These are phyloP conservation scores for Phytopythium montanum DNA, from an alignment of 352 stramenopile species.

Conservation along the genomic window DNA sequence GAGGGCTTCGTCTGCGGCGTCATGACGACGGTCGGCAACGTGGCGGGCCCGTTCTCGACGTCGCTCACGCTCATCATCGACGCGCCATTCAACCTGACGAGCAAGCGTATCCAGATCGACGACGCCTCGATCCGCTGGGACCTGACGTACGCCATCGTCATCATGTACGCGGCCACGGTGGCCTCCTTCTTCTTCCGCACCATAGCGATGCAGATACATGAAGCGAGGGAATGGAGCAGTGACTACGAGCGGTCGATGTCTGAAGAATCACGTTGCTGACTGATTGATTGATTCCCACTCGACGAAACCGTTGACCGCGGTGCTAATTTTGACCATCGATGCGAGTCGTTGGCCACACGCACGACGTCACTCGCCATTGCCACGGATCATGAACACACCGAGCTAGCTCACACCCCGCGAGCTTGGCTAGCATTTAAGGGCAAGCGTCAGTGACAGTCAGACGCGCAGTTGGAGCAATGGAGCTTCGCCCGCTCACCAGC, in stretches of 20 bases:
- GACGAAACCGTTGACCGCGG: background rate
- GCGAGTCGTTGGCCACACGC: background rate
- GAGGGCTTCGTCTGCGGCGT: conserved; percentile 59
- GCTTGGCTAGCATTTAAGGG: background rate
- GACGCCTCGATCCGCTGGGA: conserved; percentile 30
- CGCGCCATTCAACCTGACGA: conserved; percentile 33
- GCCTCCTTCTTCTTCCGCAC: conserved; percentile 36
- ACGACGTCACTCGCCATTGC: background rate
- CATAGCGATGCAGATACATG: background rate
- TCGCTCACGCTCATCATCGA: conserved; percentile 38
- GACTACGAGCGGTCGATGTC: background rate
- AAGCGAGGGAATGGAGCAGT: background rate
- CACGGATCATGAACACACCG: background rate
- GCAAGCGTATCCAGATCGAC: conserved; percentile 46
- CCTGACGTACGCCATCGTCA: conserved; percentile 42
- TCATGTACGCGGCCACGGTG: conserved; percentile 51
- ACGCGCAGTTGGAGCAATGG: background rate
- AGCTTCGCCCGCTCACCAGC: conserved; percentile 10
- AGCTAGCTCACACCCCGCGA: background rate
- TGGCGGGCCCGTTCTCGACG: conserved; percentile 36
- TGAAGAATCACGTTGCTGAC: background rate
- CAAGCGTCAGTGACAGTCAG: background rate
- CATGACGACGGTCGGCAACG: conserved; percentile 54
- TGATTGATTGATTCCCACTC: background rate
- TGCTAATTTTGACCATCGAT: background rate